These are phyloP conservation scores for Aspergillus latus DNA, from an alignment of 2,329 filamentous ascomycete species.

Conservation along the genomic window DNA sequence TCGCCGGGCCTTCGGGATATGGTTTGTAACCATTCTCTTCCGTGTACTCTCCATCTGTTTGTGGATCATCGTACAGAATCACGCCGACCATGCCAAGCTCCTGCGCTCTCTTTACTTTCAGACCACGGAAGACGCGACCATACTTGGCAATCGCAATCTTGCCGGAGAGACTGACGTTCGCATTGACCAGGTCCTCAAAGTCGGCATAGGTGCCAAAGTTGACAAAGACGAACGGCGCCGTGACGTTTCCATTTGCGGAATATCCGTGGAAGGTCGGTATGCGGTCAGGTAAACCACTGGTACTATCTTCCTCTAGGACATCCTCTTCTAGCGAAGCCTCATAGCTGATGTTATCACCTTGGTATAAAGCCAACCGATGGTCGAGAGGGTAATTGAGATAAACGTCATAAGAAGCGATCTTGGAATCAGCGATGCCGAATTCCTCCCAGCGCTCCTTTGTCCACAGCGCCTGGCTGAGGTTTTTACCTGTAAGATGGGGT, in stretches of 20 bases:
- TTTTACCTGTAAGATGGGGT: slow-evolving; percentile 73
- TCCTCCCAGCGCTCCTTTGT: slow-evolving; percentile 71
- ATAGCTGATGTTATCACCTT: slow-evolving; percentile 64
- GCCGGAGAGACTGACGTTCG: slow-evolving; percentile 72
- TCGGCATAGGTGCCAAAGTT: slow-evolving; percentile 89
- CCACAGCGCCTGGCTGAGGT: slow-evolving; percentile 74
- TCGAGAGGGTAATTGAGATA: slow-evolving; percentile 76
- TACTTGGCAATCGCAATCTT: slow-evolving; percentile 89
- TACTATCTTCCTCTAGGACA: slow-evolving; percentile 77
- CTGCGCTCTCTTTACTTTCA: slow-evolving; percentile 90
- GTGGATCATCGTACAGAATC: slow-evolving; percentile 83
- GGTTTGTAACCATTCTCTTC: slow-evolving; percentile 74
- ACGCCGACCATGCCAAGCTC: slow-evolving; percentile 86
- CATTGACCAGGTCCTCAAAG: slow-evolving; percentile 74
- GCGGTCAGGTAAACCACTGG: slow-evolving; percentile 67
- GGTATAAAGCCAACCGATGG: slow-evolving; percentile 66
- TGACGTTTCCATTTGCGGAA: slow-evolving; percentile 88
- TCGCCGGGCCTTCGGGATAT: slow-evolving; percentile 83
- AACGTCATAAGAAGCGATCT: slow-evolving; percentile 69
- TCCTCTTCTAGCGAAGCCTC: slow-evolving; percentile 83
- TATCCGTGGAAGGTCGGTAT: slow-evolving; percentile 95
- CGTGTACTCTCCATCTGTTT: slow-evolving; percentile 79
- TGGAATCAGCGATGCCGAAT: slow-evolving; percentile 61
- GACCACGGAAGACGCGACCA: slow-evolving; percentile 79
- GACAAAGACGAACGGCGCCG: slow-evolving; percentile 79